Base-by-base conservation (phyloP, 2,329 filamentous ascomycete genomes). In the Zasmidium citrigriseum region DNA sequence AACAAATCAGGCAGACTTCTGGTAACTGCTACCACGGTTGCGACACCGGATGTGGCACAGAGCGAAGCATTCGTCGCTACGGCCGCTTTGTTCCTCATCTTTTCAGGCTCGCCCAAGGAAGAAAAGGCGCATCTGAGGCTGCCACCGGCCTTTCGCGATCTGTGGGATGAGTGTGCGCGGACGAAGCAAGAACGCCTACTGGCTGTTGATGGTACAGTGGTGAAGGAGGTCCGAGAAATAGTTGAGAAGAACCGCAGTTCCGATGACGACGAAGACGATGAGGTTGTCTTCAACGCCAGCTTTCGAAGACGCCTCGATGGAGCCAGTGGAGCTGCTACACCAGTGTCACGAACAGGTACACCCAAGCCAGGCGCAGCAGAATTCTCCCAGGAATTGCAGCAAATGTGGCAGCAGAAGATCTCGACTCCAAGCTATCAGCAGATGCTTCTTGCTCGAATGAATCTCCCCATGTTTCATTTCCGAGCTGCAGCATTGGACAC, bases 401-500 rank as follows among this genome's bases (percentile, higher is more conserved):
- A 78, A 3, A 63, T 83, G 22, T 87, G 84, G 84, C 64, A 67
- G 16, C 74, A 78, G 9, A 86, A 85, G 64, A 68, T 75, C 1
- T 79, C 79, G 7, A 78, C 78, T 0, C 63, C 76, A 11, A 71
- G 83, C 51, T 98, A 90, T 69, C 87, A 91, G 66, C 79, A 80
- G 7, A 98, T 99, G 95, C 82, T 93, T 54, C 76, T 83, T 72
- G 86, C 83, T 27, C 87, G 95, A 56, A 88, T 86, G 80, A 89
- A 89, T 67, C 83, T 99, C 18, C 95, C 95, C 0, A 96, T 99
- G 80, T 97, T 90, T 85, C 82, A 84, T 12, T 97, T 95, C 73
- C 88, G 87, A 64, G 79, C 90, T 12, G 83, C 91, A 51, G 91
- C 97, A 7, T 78, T 98, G 12, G 81, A 85, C 23, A 85, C 90